Evolutionary conservation across 1,284 basidiomycete genomes (phyloP), one percentile per base, ranked within the genome.

Genomic region (Sanghuangporus baumii): DNA sequence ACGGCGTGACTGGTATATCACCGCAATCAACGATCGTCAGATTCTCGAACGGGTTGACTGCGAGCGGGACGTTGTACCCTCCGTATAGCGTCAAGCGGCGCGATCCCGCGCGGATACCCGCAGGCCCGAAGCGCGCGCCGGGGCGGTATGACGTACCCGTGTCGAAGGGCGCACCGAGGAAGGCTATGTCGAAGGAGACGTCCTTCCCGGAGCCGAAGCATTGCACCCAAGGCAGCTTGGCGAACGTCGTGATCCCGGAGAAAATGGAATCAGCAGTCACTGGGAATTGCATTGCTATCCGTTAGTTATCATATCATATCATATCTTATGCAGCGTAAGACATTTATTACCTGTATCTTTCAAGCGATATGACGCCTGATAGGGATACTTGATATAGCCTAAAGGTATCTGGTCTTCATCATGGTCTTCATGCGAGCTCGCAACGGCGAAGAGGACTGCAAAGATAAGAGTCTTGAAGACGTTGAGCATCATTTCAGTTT

Each of bases 111-210:
- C 89, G 84, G 69, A 92, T 91, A 9, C 88, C 89, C 34, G 84
- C 79, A 67, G 89, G 89, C 9, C 90, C 89, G 68, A 91, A 92
- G 7, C 89, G 83, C 47, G 89, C 89, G 41, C 90, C 89, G 14
- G 89, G 89, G 20, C 89, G 78, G 70, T 90, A 91, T 55, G 86
- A 87, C 6, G 87, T 89, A 1, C 81, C 87, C 16, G 87, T 89
- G 65, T 91, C 89, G 70, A 93, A 91, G 1, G 89, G 91, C 54
- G 89, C 87, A 40, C 90, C 91, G 58, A 93, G 75, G 73, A 93
- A 87, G 12, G 89, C 89, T 64, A 91, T 87, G 72, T 91, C 89
- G 68, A 90, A 87, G 1, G 78, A 69, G 36, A 76, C 72, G 56
- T 83, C 73, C 62, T 72, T 78, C 60, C 87, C 81, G 66, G 79